phyloP scores from a whole-genome alignment of 73 alveolate species.

The Blepharisma stoltei region DNA sequence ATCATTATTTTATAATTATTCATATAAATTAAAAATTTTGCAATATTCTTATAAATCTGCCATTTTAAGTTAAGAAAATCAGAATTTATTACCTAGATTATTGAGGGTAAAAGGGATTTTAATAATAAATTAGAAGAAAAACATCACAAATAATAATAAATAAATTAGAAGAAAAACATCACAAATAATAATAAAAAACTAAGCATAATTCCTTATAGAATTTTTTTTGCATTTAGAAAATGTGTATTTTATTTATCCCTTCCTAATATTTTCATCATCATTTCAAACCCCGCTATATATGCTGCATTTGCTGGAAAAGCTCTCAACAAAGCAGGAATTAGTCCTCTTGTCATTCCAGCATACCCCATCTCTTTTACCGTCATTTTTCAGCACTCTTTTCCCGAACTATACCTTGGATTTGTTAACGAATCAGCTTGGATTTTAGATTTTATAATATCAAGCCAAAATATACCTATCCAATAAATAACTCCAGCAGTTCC shows the following conservation, averaged over 20 bases:
- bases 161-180: no score
- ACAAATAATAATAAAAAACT: no score
- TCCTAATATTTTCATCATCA: slow-evolving; percentile 12
- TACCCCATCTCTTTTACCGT: slow-evolving; percentile 6
- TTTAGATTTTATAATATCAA: slow-evolving; percentile 17
- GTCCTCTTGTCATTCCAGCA: background rate
- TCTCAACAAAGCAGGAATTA: background rate
- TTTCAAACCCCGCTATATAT: background rate
- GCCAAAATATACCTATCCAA: background rate
- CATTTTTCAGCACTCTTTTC: background rate
- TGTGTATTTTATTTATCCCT: background rate
- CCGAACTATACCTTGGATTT: background rate
- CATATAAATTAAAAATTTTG: no score
- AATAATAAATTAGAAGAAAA: no score
- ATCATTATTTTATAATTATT: no score
- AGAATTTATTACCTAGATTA: no score
- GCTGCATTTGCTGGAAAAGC: slow-evolving; percentile 16
- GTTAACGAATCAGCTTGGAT: slow-evolving; percentile 18
- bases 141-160: no score
- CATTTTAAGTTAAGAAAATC: no score
- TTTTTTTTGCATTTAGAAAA: no score
- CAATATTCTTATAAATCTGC: no score
- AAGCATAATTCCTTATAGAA: no score
- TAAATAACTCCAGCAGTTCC: slow-evolving; percentile 5
- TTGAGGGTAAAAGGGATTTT: no score